A percentile compares a stretch with the other conserved stretches of the same genome.
phyloP scores from a whole-genome alignment of 192 early-diverging fungal genomes.

The Coemansia sp. region DNA sequence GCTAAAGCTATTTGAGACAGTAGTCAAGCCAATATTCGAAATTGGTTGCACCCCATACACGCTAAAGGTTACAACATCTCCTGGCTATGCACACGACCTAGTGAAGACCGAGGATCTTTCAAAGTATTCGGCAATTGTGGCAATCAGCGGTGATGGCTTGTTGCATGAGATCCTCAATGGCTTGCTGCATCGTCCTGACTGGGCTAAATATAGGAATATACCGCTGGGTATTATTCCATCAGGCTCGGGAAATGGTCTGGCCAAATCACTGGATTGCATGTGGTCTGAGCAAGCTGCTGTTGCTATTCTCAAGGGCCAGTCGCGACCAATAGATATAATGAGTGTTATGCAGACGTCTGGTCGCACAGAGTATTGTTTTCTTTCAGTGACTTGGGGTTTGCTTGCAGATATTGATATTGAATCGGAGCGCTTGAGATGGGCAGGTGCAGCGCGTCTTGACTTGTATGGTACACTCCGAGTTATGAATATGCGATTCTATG shows the following conservation, averaged over 20 bases:
- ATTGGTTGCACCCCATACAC: conserved; percentile 34
- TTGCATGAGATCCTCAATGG: conserved; percentile 53
- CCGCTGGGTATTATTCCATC: conserved; percentile 50
- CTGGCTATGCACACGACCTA: conserved; percentile 30
- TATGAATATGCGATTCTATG: conserved; percentile 60
- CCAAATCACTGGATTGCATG: conserved; percentile 42
- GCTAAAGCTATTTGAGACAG: conserved; percentile 38
- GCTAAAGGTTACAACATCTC: conserved; percentile 39
- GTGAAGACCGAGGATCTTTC: conserved; percentile 39
- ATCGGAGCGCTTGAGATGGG: conserved; percentile 59
- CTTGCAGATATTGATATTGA: conserved; percentile 63
- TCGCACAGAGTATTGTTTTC: conserved; percentile 53
- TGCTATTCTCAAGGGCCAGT: conserved; percentile 53
- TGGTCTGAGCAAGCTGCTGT: conserved; percentile 56
- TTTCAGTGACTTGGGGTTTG: conserved; percentile 60
- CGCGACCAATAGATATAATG: conserved; percentile 58
- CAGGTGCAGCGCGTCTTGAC: conserved; percentile 46
- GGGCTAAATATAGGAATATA: conserved; percentile 35
- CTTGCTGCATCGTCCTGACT: conserved; percentile 39
- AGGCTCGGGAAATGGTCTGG: conserved; percentile 51
- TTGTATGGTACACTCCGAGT: conserved; percentile 56
- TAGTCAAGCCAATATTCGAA: conserved; percentile 50
- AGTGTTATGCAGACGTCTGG: conserved; percentile 48
- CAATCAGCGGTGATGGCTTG: conserved; percentile 52
- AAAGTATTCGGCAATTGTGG: conserved; percentile 30